Evolutionary conservation across 2,329 filamentous ascomycete species (phyloP).

Genomic region (Eutypella sp.): DNA sequence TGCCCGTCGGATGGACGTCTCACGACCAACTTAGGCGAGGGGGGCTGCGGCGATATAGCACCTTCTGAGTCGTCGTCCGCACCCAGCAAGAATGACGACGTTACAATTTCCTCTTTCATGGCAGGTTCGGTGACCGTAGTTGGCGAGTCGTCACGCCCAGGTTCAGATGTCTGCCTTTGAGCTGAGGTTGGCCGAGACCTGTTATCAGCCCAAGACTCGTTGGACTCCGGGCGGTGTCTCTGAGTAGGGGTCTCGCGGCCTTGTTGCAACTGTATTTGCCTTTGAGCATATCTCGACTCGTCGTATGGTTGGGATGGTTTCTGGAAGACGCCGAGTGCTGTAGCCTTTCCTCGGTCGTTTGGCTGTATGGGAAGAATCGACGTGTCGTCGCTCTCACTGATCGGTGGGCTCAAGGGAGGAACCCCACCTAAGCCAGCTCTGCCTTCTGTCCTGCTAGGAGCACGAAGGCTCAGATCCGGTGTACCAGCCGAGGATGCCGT

Average conservation of each 20-base stretch:
- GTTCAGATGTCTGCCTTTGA: conserved; percentile 31
- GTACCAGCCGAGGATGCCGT: conserved; percentile 33
- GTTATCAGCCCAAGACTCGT: conserved; percentile 32
- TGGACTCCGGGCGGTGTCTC: conserved; percentile 41
- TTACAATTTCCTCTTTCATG: conserved; percentile 27
- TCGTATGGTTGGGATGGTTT: conserved; percentile 75
- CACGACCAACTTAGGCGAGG: conserved; percentile 33
- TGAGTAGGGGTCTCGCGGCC: conserved; percentile 59
- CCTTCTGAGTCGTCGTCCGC: conserved; percentile 38
- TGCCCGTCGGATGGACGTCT: conserved; percentile 48
- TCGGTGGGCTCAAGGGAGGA: conserved; percentile 62
- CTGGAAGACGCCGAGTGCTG: conserved; percentile 39
- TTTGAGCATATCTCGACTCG: conserved; percentile 77
- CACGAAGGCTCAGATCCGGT: conserved; percentile 27
- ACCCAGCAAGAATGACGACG: conserved; percentile 38
- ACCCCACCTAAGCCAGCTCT: conserved; percentile 31
- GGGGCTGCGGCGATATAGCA: conserved; percentile 14
- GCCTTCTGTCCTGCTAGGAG: conserved; percentile 31
- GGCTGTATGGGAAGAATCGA: conserved; percentile 63
- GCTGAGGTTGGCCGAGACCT: conserved; percentile 44
- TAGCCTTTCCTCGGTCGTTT: conserved; percentile 54
- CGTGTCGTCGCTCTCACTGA: conserved; percentile 68
- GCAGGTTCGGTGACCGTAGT: conserved; percentile 25
- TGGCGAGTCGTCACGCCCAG: conserved; percentile 18
- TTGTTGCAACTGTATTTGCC: conserved; percentile 75